These are phyloP conservation scores for Coccinonectria pachysandricola DNA, from an alignment of 2,329 filamentous ascomycete species.

Conservation along the genomic window DNA sequence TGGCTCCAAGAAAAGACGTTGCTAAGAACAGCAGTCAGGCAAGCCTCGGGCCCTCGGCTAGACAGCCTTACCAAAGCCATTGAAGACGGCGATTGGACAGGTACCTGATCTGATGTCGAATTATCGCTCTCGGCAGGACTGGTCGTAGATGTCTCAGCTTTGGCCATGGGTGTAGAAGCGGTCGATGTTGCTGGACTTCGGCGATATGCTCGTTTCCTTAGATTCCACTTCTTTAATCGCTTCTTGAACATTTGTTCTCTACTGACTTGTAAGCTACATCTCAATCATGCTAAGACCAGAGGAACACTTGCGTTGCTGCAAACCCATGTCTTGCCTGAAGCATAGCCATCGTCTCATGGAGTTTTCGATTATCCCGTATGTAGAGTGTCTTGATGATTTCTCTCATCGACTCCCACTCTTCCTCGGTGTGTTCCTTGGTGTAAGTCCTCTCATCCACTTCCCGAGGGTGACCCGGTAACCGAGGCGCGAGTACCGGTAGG, in stretches of 20 bases:
- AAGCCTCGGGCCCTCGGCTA: too few species aligned
- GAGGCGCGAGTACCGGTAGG: constrained; percentile 24
- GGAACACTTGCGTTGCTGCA: constrained; percentile 25
- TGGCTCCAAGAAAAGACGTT: constrained; percentile 26
- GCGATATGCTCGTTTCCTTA: constrained; percentile 26
- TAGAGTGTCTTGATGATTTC: constrained; percentile 25
- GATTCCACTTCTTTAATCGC: constrained; percentile 28
- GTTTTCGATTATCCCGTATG: constrained; percentile 25
- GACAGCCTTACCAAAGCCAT: constrained; percentile 14
- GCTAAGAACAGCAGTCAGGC: too few species aligned
- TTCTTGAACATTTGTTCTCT: constrained; percentile 32
- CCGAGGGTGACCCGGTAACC: constrained; percentile 20
- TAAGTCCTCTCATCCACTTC: constrained; percentile 15
- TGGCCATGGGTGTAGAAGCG: constrained; percentile 12
- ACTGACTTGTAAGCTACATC: too few species aligned
- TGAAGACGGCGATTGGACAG: constrained; percentile 5
- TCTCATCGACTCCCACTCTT: constrained; percentile 24
- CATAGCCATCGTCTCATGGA: constrained; percentile 27
- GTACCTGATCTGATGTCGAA: constrained; percentile 5
- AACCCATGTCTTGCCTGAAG: constrained; percentile 25
- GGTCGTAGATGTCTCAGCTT: constrained; percentile 7
- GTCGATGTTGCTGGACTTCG: constrained; percentile 15
- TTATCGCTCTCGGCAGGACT: constrained; percentile 8
- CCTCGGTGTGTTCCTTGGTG: constrained; percentile 25
- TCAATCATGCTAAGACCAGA: too few species aligned